Conservation (phyloP, 352 stramenopile genomes). For the Thalassiosira ordinaria region DNA sequence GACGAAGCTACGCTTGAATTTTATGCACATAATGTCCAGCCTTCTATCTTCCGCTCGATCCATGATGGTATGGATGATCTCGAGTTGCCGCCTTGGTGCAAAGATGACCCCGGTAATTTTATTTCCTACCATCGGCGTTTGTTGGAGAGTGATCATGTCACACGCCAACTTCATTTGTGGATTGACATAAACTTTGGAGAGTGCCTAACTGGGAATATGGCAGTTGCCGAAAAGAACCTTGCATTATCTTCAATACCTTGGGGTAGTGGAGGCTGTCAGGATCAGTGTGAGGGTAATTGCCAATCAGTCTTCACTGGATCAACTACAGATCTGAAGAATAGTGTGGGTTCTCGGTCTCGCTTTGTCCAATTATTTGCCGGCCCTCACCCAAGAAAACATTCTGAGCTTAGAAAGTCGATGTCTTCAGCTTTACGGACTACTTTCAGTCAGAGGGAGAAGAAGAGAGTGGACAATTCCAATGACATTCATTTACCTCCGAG, state of each 20-base stretch:
- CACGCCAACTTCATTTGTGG: conserved; percentile 90
- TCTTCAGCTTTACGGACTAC: conserved; percentile 1
- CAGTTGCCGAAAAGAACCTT: conserved; percentile 91
- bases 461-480: background rate
- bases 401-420: conserved; percentile 19
- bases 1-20: conserved; percentile 97
- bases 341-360: background rate
- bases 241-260: conserved; percentile 70
- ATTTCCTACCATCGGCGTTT: conserved; percentile 90
- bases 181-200: conserved; percentile 97
- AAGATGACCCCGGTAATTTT: conserved; percentile 82
- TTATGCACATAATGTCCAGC: conserved; percentile 77
- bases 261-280: conserved; percentile 16
- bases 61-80: conserved; percentile 64
- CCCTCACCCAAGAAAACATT: conserved; percentile 39
- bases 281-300: conserved; percentile 37
- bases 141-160: conserved; percentile 92
- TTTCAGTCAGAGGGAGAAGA: conserved; percentile 4
- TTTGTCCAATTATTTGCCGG: conserved; percentile 51
- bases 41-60: conserved; percentile 37
- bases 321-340: background rate
- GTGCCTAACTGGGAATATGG: conserved; percentile 86
- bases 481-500: background rate
- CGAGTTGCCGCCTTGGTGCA: conserved; percentile 83
- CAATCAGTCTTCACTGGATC: conserved; percentile 19